Evolutionary conservation across 2,329 filamentous ascomycete genomes (phyloP).

Genomic region (Pseudogymnoascus verrucosus): DNA sequence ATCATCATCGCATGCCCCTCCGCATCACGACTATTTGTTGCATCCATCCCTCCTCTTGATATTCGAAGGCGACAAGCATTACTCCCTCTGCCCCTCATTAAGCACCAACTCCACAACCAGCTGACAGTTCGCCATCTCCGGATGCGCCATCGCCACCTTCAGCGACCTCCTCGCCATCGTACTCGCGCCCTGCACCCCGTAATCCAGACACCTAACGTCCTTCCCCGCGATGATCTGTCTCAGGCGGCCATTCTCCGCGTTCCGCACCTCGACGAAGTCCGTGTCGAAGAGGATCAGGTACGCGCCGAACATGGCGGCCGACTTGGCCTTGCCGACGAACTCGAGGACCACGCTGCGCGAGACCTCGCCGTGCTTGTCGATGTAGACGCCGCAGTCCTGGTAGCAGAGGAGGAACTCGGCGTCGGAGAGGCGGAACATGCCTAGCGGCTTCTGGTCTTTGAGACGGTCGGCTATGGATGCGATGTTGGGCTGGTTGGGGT

Average conservation of each 20-base stretch:
- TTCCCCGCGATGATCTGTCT: conserved; percentile 89
- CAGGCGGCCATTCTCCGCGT: conserved; percentile 88
- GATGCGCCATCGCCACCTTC: conserved; percentile 94
- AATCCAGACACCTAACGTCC: conserved; percentile 85
- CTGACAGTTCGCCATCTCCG: conserved; percentile 74
- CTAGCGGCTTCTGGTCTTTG: conserved; percentile 73
- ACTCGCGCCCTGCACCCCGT: conserved; percentile 58
- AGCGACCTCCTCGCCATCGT: conserved; percentile 58
- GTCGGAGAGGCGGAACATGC: conserved; percentile 93
- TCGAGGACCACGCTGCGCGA: conserved; percentile 94
- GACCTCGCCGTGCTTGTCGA: conserved; percentile 96
- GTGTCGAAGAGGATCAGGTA: conserved; percentile 91
- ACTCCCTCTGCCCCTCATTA: conserved; percentile 66
- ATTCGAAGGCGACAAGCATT: conserved; percentile 10
- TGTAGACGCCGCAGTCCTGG: conserved; percentile 92
- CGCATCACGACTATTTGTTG: not conserved
- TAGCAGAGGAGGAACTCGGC: conserved; percentile 91
- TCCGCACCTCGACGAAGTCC: conserved; percentile 94
- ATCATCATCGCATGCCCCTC: not conserved
- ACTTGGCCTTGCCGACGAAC: conserved; percentile 87
- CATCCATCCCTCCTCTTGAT: not conserved
- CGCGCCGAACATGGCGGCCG: conserved; percentile 81
- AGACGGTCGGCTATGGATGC: conserved; percentile 80
- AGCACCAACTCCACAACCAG: conserved; percentile 87
- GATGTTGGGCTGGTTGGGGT: conserved; percentile 69